phyloP scores from a whole-genome alignment of 1,139 yeast genomes.

The Candida glucosophila region DNA sequence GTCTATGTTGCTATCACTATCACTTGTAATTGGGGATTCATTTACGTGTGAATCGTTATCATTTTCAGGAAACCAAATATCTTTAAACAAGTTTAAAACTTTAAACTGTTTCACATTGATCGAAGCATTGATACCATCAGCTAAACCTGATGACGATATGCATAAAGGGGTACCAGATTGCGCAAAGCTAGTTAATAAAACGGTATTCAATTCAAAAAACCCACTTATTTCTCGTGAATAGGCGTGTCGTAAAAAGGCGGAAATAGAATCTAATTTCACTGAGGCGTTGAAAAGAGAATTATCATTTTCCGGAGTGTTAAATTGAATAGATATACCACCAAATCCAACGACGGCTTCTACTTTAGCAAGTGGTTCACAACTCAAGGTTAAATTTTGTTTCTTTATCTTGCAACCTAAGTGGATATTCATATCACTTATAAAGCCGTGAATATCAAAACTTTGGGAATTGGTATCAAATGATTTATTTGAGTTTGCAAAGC shows the following conservation, averaged over 20 bases:
- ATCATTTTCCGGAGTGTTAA: constrained; percentile 44
- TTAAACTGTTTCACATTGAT: constrained; percentile 79
- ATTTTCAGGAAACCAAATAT: constrained; percentile 67
- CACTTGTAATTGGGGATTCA: not conserved
- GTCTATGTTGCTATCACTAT: not conserved
- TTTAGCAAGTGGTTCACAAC: constrained; percentile 91
- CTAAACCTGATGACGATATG: constrained; percentile 42
- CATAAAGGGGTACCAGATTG: constrained; percentile 28
- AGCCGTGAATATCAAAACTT: constrained; percentile 23
- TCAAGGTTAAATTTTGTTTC: constrained; percentile 63
- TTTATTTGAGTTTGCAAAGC: constrained; percentile 1
- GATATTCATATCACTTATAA: constrained; percentile 50
- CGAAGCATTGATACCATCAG: constrained; percentile 53
- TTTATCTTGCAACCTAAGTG: constrained; percentile 59
- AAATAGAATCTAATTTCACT: constrained; percentile 41
- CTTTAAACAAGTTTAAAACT: constrained; percentile 73
- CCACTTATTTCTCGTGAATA: constrained; percentile 89
- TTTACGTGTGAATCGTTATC: not conserved
- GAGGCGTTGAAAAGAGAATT: constrained; percentile 31
- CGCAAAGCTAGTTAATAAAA: constrained; percentile 33
- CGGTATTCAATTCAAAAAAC: constrained; percentile 46
- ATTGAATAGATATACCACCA: constrained; percentile 51
- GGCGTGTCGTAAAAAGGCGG: constrained; percentile 76
- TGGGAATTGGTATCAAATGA: constrained; percentile 8
- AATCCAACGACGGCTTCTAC: constrained; percentile 78